Evolutionary conservation across 345 rosid species (phyloP).

Genomic region (Triadica sebifera): DNA sequence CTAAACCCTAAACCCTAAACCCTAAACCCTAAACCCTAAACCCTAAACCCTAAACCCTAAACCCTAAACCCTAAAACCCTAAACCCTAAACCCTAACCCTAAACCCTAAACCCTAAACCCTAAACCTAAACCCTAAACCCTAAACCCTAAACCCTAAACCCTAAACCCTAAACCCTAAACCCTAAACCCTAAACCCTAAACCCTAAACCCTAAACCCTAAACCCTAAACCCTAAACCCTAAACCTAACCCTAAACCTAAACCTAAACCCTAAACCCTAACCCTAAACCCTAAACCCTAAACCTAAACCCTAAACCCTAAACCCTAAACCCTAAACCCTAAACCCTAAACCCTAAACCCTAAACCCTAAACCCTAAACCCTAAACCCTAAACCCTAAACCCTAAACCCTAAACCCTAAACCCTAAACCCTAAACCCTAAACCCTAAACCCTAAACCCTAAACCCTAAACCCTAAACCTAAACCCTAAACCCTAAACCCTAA

Average conservation of each 20-base stretch:
- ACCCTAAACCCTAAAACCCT: slow-evolving; percentile 10
- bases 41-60: slow-evolving; percentile 16
- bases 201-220: slow-evolving; percentile 3
- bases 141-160: no score
- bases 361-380: slow-evolving; percentile 4
- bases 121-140: no score
- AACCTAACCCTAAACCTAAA: slow-evolving; percentile 11
- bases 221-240: slow-evolving; percentile 16
- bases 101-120: no score
- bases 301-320: neutral
- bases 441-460: neutral
- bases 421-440: neutral
- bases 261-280: slow-evolving; percentile 1
- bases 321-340: slow-evolving; percentile 11
- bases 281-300: neutral
- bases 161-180: neutral
- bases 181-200: slow-evolving; percentile 11
- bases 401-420: slow-evolving; percentile 6
- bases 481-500: neutral
- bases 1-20: slow-evolving; percentile 15
- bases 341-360: slow-evolving; percentile 14
- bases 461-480: neutral
- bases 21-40: slow-evolving; percentile 16
- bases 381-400: slow-evolving; percentile 6
- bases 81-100: no score